phyloP scores from a whole-genome alignment of 129 eudicot species.

The Flaveria robusta region DNA sequence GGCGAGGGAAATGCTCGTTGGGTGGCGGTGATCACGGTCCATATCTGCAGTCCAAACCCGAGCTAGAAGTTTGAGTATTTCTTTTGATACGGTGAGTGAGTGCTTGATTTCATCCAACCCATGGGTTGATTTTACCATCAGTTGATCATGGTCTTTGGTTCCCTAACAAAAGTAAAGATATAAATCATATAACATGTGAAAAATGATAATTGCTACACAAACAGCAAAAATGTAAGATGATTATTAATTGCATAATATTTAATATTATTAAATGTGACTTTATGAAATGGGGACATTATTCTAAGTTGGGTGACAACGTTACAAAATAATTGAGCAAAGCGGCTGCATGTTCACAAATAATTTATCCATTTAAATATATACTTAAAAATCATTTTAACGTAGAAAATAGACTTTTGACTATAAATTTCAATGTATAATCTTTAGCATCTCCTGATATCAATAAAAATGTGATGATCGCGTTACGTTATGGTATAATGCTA shows the following conservation, averaged over 20 bases:
- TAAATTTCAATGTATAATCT: not conserved
- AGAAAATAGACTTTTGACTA: not conserved
- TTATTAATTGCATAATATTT: not conserved
- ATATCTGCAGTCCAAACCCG: slow-evolving; percentile 47
- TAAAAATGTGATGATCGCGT: not conserved
- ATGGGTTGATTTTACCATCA: slow-evolving; percentile 36
- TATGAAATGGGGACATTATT: slow-evolving; percentile 13
- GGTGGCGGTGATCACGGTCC: slow-evolving; percentile 34
- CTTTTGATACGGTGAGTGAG: slow-evolving; percentile 63
- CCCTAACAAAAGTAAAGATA: not conserved
- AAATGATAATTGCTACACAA: not conserved
- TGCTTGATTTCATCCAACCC: slow-evolving; percentile 58
- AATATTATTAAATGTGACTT: not conserved
- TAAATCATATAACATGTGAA: not conserved
- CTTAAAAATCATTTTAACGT: not conserved
- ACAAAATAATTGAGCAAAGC: slow-evolving; percentile 10
- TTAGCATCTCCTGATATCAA: not conserved
- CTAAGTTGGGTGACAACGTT: slow-evolving; percentile 20
- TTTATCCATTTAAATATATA: not conserved
- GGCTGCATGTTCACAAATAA: not conserved
- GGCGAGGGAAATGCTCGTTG: slow-evolving; percentile 58
- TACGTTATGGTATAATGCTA: not conserved
- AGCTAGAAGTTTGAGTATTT: slow-evolving; percentile 66
- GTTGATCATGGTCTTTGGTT: slow-evolving; percentile 24
- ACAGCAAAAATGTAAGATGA: not conserved